These are phyloP conservation scores for Funneliformis geosporum DNA, from an alignment of 192 early-diverging fungal species.

Conservation along the genomic window DNA sequence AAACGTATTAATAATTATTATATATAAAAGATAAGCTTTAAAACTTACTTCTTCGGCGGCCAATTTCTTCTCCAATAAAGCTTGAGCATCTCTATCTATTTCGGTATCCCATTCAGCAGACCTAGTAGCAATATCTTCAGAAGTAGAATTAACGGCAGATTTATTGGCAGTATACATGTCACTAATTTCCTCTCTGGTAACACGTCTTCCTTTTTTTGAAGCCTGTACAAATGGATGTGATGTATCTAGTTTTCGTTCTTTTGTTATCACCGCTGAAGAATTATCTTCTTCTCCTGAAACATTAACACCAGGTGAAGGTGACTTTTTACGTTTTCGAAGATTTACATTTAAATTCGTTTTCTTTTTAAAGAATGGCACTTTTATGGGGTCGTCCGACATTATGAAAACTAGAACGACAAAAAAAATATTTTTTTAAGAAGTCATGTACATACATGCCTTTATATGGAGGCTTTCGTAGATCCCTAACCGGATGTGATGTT, in stretches of 20 bases:
- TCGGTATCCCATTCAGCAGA: slow-evolving; percentile 47
- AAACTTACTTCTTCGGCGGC: slow-evolving; percentile 42
- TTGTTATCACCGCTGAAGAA: slow-evolving; percentile 37
- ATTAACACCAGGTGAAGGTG: slow-evolving; percentile 26
- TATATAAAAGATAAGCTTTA: not conserved
- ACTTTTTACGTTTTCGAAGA: slow-evolving; percentile 53
- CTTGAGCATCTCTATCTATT: slow-evolving; percentile 46
- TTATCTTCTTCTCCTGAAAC: slow-evolving; percentile 42
- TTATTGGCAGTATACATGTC: slow-evolving; percentile 41
- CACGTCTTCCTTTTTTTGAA: slow-evolving; percentile 44
- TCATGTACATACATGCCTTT: no score
- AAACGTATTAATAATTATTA: not conserved
- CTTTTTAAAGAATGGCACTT: slow-evolving; percentile 63
- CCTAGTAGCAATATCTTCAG: slow-evolving; percentile 40
- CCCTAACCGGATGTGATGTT: no score
- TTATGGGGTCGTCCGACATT: not conserved
- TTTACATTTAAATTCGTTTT: slow-evolving; percentile 48
- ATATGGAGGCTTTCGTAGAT: no score
- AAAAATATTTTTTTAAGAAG: no score
- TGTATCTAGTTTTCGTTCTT: slow-evolving; percentile 40
- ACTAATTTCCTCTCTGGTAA: slow-evolving; percentile 38
- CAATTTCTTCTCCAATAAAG: slow-evolving; percentile 46
- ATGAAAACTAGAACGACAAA: no score
- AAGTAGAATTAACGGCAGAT: slow-evolving; percentile 38
- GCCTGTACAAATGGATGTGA: slow-evolving; percentile 47